Conservation (phyloP, 495 filamentous ascomycete species). For the Letharia columbiana region DNA sequence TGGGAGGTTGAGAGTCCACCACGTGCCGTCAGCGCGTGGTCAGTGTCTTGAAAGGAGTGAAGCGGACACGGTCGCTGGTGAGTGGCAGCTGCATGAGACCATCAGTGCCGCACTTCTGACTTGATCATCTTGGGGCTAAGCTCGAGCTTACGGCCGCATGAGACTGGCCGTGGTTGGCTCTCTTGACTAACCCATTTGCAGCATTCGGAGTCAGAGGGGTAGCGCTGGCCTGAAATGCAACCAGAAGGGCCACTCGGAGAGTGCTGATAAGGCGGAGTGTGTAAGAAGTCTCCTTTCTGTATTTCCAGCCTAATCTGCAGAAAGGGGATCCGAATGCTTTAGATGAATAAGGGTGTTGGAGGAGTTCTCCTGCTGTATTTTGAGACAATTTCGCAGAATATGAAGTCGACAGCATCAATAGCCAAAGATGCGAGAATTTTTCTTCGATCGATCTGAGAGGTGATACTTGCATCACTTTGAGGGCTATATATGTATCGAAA, state of each 20-base stretch:
- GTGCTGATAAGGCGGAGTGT: neutral
- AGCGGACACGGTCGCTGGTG: constrained; percentile 6
- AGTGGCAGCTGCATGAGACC: neutral
- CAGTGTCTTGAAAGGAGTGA: constrained; percentile 2
- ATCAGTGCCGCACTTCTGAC: neutral
- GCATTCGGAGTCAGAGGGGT: neutral
- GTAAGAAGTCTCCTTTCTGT: neutral
- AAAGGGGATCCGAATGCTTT: neutral
- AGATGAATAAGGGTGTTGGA: too few species aligned
- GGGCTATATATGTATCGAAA: too few species aligned
- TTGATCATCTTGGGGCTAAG: neutral
- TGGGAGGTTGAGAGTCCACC: neutral
- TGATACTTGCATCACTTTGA: too few species aligned
- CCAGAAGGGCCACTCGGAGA: neutral
- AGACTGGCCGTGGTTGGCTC: constrained; percentile 6
- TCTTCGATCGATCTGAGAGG: too few species aligned
- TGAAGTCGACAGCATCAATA: too few species aligned
- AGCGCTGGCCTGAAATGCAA: neutral
- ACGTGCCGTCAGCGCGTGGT: neutral
- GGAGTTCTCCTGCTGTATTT: too few species aligned
- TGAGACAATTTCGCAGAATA: too few species aligned
- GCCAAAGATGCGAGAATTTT: too few species aligned
- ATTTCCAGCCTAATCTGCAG: too few species aligned
- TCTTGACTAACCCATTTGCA: neutral
- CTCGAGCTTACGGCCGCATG: constrained; percentile 9